A percentile compares a stretch with the other conserved stretches of the same genome.
Conservation (phyloP, 768 basidiomycete genomes). For the Ramaria sp. region DNA sequence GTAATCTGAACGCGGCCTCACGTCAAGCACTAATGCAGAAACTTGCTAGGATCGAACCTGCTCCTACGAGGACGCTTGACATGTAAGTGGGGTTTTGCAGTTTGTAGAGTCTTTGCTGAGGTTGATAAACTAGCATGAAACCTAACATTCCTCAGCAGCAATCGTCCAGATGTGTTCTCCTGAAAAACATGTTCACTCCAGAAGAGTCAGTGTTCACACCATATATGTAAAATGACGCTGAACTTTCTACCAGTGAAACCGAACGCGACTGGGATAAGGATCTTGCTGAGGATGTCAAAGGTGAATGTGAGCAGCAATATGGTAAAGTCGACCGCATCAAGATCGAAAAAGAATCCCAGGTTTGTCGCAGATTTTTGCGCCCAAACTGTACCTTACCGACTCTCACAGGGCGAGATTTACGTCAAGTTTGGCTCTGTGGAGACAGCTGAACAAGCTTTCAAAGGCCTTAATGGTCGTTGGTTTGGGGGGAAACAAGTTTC, state of each 20-base stretch:
- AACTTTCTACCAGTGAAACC: conserved; percentile 56
- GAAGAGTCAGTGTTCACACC: conserved; percentile 59
- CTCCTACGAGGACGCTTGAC: conserved; percentile 45
- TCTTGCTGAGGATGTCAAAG: conserved; percentile 91
- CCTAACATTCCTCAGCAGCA: conserved; percentile 76
- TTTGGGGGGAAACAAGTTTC: conserved; percentile 89
- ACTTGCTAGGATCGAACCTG: conserved; percentile 87
- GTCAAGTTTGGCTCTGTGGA: conserved; percentile 80
- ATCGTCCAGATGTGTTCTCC: conserved; percentile 80
- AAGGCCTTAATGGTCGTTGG: conserved; percentile 93
- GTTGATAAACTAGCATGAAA: conserved; percentile 38
- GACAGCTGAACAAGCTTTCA: conserved; percentile 70
- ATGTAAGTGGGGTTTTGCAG: conserved; percentile 35
- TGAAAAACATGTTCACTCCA: conserved; percentile 97
- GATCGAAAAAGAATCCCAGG: conserved; percentile 89
- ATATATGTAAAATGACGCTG: not conserved
- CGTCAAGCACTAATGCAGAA: conserved; percentile 99
- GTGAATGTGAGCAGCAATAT: conserved; percentile 87
- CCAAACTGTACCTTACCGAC: not conserved
- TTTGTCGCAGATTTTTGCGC: conserved; percentile 23
- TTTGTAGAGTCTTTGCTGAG: conserved; percentile 1
- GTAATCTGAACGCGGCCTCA: conserved; percentile 96
- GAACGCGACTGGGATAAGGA: conserved; percentile 96
- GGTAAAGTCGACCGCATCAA: conserved; percentile 82
- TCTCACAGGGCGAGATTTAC: conserved; percentile 85